Base-by-base conservation (phyloP, 345 rosid species). In the Mangifera indica region DNA sequence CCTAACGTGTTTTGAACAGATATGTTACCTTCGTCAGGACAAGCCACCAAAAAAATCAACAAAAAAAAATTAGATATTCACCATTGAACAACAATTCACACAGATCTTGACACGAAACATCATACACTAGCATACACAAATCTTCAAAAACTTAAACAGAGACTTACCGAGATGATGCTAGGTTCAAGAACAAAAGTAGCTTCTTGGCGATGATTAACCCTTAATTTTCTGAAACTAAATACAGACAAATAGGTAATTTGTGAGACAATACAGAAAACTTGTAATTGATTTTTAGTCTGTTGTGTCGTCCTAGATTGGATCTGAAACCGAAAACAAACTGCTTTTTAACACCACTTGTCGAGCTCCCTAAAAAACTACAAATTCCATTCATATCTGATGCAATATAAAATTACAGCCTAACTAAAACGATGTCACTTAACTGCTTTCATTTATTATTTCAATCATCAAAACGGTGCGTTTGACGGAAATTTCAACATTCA, bases 141-240 rank as follows among this genome's bases (percentile, higher is more conserved):
- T 29, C 32, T 7, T 70, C 25, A 71, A 29, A 7, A 32, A 2
- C 15, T n/a, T 14, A n/a, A 46, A 20, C n/a, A 24, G 44, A 29
- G 26, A 57, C 64, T 25, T 24, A 69, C 73, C 63, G 26, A 24
- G 56, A 65, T 15, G 26, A 25, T 15, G 40, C 69, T 14, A 45
- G 20, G 53, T 12, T 22, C 5, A 21, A 55, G 4, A 25, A 24
- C 10, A 21, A 56, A n/a, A 67, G 54, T 15, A 63, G 53, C 20
- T n/a, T 63, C 29, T 61, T 22, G 13, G 13, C 29, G 55, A 29
- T 32, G 15, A 14, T 14, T 17, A 65, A 34, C 24, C 25, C 15
- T 20, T 17, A 65, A 48, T 26, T 5, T 21, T 9, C 21, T 15
- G 14, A 42, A 49, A 57, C 15, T 37, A 37, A 10, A 24, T 44